phyloP scores from a whole-genome alignment of 495 filamentous ascomycete species.

The Penicillium flavigenum region DNA sequence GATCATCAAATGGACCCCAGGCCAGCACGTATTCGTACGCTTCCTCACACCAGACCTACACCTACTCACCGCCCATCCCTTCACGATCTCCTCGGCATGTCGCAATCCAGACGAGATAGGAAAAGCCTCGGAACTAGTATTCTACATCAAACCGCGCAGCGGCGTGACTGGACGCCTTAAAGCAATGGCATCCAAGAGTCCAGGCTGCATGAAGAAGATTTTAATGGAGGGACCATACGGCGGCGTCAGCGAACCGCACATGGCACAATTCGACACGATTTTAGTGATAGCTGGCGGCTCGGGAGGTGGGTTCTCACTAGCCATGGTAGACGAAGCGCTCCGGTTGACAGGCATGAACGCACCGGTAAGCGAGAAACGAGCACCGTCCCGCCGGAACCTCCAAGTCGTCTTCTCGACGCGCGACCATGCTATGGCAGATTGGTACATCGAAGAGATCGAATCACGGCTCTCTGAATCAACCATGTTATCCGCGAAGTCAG shows the following conservation, averaged over 20 bases:
- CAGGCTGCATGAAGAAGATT: conserved; percentile 34
- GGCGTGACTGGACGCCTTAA: conserved; percentile 47
- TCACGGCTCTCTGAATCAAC: conserved; percentile 25
- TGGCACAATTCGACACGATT: conserved; percentile 33
- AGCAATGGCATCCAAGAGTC: conserved; percentile 28
- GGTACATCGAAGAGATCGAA: conserved; percentile 33
- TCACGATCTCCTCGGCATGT: conserved; percentile 50
- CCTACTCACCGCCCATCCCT: conserved; percentile 48
- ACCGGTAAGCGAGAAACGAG: not conserved
- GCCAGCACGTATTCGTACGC: conserved; percentile 53
- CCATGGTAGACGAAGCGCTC: conserved; percentile 31
- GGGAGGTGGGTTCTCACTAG: conserved; percentile 52
- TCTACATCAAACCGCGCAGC: conserved; percentile 42
- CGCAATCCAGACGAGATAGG: conserved; percentile 18
- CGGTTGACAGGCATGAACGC: conserved; percentile 14
- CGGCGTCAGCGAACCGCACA: conserved; percentile 33
- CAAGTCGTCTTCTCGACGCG: conserved; percentile 34
- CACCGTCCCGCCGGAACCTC: conserved; percentile 20
- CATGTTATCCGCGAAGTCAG: conserved; percentile 11
- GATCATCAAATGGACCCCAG: conserved; percentile 45
- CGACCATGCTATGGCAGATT: conserved; percentile 26
- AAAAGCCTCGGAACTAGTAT: conserved; percentile 36
- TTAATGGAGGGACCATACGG: conserved; percentile 54
- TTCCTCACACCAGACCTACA: conserved; percentile 45
- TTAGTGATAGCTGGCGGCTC: conserved; percentile 57